Evolutionary conservation across 768 basidiomycete genomes (phyloP).

Genomic region (Naganishia antarctica): DNA sequence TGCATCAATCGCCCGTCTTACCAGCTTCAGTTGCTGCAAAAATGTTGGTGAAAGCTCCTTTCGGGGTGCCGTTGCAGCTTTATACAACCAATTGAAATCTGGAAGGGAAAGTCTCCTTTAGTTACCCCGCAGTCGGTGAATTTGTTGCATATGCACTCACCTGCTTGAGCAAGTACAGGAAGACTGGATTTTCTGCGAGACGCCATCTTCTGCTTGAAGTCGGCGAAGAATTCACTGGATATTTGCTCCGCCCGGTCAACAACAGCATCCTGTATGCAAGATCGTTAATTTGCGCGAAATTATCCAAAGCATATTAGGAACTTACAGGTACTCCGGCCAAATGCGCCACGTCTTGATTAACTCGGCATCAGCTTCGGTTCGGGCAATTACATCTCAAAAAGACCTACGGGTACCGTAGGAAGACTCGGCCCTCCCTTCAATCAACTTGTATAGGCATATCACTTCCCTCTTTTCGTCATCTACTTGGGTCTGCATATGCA

Average conservation of each 20-base stretch:
- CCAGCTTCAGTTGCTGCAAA: conserved; percentile 7
- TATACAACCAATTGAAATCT: conserved; percentile 16
- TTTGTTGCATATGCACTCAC: neutral
- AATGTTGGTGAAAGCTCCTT: conserved; percentile 6
- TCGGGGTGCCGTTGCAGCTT: conserved; percentile 14
- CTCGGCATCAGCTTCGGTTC: neutral
- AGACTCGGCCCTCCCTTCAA: conserved; percentile 51
- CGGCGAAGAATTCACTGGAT: conserved; percentile 79
- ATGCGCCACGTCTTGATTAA: conserved; percentile 63
- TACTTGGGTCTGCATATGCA: conserved; percentile 92
- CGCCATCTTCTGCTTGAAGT: conserved; percentile 63
- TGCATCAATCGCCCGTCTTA: neutral
- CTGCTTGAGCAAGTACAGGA: conserved; percentile 77
- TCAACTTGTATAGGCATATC: conserved; percentile 87
- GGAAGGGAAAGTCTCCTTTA: neutral
- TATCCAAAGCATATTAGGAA: neutral
- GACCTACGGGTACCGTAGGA: conserved; percentile 48
- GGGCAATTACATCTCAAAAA: neutral
- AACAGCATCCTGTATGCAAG: conserved; percentile 50
- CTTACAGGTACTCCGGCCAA: conserved; percentile 79
- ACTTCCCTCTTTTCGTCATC: conserved; percentile 89
- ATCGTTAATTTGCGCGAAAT: too few relatives aligned
- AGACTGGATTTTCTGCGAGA: conserved; percentile 56
- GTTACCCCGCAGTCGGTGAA: too few relatives aligned
- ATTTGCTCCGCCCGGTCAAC: conserved; percentile 83